Percentiles rank a stretch among this genome's conserved stretches.
phyloP scores from a whole-genome alignment of 371 early-diverging fungal species.

The Phascolomyces articulosus region DNA sequence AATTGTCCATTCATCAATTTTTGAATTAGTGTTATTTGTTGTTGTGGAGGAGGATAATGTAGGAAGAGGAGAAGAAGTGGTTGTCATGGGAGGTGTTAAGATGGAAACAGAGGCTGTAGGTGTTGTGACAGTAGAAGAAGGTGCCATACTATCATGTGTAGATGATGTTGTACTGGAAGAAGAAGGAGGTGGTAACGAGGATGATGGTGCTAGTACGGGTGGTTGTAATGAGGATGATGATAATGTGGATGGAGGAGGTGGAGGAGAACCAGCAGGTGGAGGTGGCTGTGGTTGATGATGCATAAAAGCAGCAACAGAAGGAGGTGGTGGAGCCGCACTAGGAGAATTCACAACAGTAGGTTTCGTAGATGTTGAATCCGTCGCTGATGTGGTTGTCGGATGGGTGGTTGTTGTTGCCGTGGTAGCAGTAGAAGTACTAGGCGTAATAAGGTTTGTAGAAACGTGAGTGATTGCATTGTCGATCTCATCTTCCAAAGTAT shows the following conservation, averaged over 20 bases:
- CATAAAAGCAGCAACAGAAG: constrained; percentile 1
- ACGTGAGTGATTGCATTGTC: constrained; percentile 23
- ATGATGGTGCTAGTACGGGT: not conserved
- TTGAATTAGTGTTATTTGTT: not conserved
- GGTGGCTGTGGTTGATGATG: constrained; percentile 15
- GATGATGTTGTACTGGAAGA: too few relatives aligned
- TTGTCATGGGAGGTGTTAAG: not conserved
- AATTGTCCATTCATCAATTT: constrained; percentile 56
- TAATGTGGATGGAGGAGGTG: constrained; percentile 12
- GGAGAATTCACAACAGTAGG: too few relatives aligned
- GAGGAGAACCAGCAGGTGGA: constrained; percentile 14
- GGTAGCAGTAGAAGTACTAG: not conserved
- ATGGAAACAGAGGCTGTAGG: not conserved
- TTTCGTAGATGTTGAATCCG: too few relatives aligned
- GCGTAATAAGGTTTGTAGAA: constrained; percentile 1
- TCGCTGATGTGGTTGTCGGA: not conserved
- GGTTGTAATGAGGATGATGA: constrained; percentile 7
- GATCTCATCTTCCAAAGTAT: constrained; percentile 20
- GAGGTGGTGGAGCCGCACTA: not conserved
- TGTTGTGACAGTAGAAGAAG: not conserved
- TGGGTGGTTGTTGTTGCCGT: not conserved
- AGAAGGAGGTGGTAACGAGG: too few relatives aligned
- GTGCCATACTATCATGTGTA: too few relatives aligned
- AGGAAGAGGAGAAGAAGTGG: too few relatives aligned
- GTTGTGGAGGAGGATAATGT: too few relatives aligned